phyloP scores from a whole-genome alignment of 1,284 basidiomycete genomes.

The Ceratobasidium theobromae region DNA sequence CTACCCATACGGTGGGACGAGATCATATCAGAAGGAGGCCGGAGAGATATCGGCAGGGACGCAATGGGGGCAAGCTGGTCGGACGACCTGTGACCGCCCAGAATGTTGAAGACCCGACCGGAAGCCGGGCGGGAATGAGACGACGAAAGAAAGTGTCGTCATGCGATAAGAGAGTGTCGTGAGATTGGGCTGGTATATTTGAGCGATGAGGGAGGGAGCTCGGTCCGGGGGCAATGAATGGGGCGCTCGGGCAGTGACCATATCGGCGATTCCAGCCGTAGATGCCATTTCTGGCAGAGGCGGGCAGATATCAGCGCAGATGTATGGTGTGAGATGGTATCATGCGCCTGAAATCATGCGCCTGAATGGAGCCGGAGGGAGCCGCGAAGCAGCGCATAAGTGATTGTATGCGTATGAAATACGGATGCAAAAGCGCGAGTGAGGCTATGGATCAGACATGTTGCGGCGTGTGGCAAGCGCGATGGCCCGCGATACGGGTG shows the following conservation, averaged over 20 bases:
- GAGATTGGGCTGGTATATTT: background rate
- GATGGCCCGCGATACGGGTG: slow-evolving; percentile 1
- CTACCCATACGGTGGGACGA: background rate
- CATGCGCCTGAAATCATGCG: background rate
- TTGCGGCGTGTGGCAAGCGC: background rate
- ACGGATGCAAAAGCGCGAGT: too few relatives aligned
- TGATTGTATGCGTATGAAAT: too few relatives aligned
- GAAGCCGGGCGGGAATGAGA: background rate
- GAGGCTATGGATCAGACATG: background rate
- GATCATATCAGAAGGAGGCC: slow-evolving; percentile 10
- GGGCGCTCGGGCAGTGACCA: slow-evolving; percentile 8
- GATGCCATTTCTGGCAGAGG: background rate
- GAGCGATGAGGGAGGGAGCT: background rate
- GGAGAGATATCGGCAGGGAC: slow-evolving; percentile 8
- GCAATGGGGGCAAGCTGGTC: background rate
- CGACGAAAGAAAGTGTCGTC: slow-evolving; percentile 14
- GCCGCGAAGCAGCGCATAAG: too few relatives aligned
- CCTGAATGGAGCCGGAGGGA: too few relatives aligned
- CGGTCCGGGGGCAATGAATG: slow-evolving; percentile 2
- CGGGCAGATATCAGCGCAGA: background rate
- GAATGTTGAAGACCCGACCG: background rate
- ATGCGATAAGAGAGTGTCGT: slow-evolving; percentile 12
- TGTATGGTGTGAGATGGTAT: background rate
- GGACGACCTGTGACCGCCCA: slow-evolving; percentile 6
- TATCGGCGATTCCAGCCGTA: slow-evolving; percentile 1